Evolutionary conservation across 768 basidiomycete species (phyloP).

Genomic region (Rhodosporidiobolus odoratus): DNA sequence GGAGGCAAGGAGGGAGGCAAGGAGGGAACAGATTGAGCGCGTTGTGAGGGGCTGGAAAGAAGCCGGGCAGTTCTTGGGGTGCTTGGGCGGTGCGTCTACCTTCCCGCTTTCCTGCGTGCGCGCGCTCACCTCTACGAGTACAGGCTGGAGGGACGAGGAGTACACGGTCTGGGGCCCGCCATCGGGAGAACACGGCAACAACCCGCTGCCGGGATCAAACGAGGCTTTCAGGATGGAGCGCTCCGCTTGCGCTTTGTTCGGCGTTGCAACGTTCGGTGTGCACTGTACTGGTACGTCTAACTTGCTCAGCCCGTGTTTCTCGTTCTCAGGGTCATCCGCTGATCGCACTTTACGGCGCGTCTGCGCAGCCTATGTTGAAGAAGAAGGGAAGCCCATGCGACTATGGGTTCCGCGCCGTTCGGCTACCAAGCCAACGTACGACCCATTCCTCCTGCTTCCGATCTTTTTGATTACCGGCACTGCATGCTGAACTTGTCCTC

Average conservation of each 20-base stretch:
- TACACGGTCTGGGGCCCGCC: constrained; percentile 58
- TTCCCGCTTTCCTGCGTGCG: not conserved
- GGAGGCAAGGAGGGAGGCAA: constrained; percentile 4
- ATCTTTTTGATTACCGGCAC: not conserved
- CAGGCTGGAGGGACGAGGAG: constrained; percentile 77
- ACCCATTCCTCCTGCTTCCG: not conserved
- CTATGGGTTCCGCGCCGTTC: constrained; percentile 86
- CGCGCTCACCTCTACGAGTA: not conserved
- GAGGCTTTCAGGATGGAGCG: constrained; percentile 86
- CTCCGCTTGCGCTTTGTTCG: constrained; percentile 80
- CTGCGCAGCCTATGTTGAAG: constrained; percentile 32
- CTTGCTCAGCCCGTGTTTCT: not conserved
- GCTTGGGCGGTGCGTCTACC: constrained; percentile 44
- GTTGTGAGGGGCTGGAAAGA: constrained; percentile 45
- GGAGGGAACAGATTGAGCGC: constrained; percentile 41
- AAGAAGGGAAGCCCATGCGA: constrained; percentile 59
- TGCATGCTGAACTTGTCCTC: not conserved
- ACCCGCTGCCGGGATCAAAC: constrained; percentile 52
- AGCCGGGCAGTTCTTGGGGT: constrained; percentile 44
- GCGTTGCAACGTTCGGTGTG: constrained; percentile 83
- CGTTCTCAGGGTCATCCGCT: not conserved
- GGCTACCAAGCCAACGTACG: constrained; percentile 80
- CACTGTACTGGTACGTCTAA: constrained; percentile 61
- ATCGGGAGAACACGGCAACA: constrained; percentile 53
- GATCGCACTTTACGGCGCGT: no score